Base-by-base conservation (phyloP, 2,329 filamentous ascomycete species). In the Harringtonia aguacate region DNA sequence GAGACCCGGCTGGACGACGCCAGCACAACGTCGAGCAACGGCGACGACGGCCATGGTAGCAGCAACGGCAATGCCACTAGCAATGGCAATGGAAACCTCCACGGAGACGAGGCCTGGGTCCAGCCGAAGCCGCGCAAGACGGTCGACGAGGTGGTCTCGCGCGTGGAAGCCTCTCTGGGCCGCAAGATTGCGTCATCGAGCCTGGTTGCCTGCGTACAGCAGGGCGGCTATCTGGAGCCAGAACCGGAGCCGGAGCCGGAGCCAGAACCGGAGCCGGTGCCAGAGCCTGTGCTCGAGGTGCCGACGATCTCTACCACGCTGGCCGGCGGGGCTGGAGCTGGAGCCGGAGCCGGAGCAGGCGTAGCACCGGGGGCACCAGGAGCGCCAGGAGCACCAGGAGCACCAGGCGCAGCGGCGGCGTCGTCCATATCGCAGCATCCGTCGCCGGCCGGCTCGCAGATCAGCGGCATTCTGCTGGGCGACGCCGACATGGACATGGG, bases 171-270 rank as follows among this genome's bases (percentile, higher is more conserved):
- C 41, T 67, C 77, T 3, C 71, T 85, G n/a, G 80, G 79, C 17
- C 79, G 79, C 44, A 79, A 76, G 50, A 77, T 86, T 36, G 71
- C 75, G 31, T 68, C 73, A 22, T 75, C 84, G 43, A 74, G 79
- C 40, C 71, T 75, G 21, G 71, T 90, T 8, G 72, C 76, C 31
- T 81, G 86, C 37, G 72, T 94, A 36, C 79, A 92, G 55, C 84
- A 85, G 55, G 88, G 87, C 39, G 87, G 87, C 3, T 79, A 73
- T 49, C 75, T 87, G 60, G 77, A 86, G 49, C 73, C 73, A 4
- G 67, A 72, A 50, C 67, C 59, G 15, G 54, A 56, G 24, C 53
- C 51, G 13, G 59, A 60, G 28, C 52, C 61, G 6, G 59, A 60
- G 28, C 52, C 61, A 5, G 55, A 56, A 33, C 59, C 58, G 3